Evolutionary conservation across 129 eudicot species (phyloP), one percentile per base, ranked within the genome.

Genomic region (Mikania micrantha): DNA sequence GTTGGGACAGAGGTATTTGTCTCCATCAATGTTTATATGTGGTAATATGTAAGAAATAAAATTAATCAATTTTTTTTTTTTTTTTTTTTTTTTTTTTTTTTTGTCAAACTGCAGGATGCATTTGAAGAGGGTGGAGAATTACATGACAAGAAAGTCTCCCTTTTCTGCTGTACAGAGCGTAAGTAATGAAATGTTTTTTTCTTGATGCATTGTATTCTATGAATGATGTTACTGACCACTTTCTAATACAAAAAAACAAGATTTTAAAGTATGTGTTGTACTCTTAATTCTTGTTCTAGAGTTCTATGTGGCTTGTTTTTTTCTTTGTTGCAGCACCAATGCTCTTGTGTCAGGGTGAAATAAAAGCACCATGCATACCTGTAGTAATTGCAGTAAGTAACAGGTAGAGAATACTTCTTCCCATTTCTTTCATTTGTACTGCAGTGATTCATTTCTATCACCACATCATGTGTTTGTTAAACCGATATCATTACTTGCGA

Each of bases 1-100:
- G 95, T 94, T 75, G 99, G 97, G 16, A 94, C 99, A 15, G 99
- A 94, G 99, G 99, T 86, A 7, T 22, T 72, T n/a, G n/a, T n/a
- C 60, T 27, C 34, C 34, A 36, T 54, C 74, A 24, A 13, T 53
- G 72, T 48, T 0, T 4, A 22, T 5, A 34, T 10, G 8, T 60
- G 16, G 35, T 17, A 62, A 4, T 20, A 53, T 57, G 10, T 57
- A 4, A 21, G 24, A 34, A 44, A 45, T 39, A 9, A 2, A 75
- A 75, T 32, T 44, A 16, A 67, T 3, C 8, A 58, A 57, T n/a
- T n/a, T n/a, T n/a, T n/a, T n/a, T n/a, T n/a, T n/a, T n/a, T n/a
- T n/a, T n/a, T n/a, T n/a, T n/a, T n/a, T n/a, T n/a, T 41, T 1
- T 75, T 44, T 16, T 31, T n/a, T 42, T 25, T 9, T 1, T 25